Conservation (phyloP, 768 basidiomycete species). For the Naganishia randhawae region DNA sequence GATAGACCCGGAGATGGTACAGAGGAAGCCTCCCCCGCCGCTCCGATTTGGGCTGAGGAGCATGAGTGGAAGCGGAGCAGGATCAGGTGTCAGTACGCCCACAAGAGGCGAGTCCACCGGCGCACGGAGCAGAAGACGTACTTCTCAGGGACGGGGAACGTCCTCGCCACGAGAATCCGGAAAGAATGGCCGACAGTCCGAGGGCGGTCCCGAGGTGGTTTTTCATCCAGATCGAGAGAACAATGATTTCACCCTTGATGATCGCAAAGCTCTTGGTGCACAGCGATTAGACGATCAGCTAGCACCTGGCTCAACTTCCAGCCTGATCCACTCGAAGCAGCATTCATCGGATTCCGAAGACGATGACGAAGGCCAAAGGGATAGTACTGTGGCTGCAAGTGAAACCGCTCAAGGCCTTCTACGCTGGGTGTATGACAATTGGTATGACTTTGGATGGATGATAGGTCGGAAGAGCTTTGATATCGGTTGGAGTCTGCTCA, state of each 20-base stretch:
- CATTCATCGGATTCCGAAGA: conserved; percentile 5
- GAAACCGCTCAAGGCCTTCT: conserved; percentile 28
- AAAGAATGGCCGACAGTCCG: background rate
- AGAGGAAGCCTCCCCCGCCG: conserved; percentile 37
- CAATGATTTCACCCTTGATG: conserved; percentile 1
- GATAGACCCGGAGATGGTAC: conserved; percentile 40
- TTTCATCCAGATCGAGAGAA: conserved; percentile 5
- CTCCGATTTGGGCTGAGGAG: conserved; percentile 28
- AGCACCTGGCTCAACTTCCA: conserved; percentile 37
- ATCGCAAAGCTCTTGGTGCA: conserved; percentile 11
- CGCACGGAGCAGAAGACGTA: background rate
- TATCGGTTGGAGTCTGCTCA: conserved; percentile 55
- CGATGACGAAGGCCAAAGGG: background rate
- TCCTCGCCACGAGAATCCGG: background rate
- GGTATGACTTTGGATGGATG: conserved; percentile 35
- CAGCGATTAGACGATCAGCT: conserved; percentile 36
- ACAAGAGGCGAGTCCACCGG: background rate
- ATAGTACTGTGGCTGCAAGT: conserved; percentile 33
- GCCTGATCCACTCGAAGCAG: background rate
- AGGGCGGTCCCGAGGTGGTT: background rate
- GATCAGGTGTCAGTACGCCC: background rate
- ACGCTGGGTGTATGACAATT: conserved; percentile 29
- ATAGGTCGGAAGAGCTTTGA: conserved; percentile 42
- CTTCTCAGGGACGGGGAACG: background rate
- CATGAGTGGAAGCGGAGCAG: background rate